Conservation (phyloP, 2,329 filamentous ascomycete genomes). For the Xylariales sp. region DNA sequence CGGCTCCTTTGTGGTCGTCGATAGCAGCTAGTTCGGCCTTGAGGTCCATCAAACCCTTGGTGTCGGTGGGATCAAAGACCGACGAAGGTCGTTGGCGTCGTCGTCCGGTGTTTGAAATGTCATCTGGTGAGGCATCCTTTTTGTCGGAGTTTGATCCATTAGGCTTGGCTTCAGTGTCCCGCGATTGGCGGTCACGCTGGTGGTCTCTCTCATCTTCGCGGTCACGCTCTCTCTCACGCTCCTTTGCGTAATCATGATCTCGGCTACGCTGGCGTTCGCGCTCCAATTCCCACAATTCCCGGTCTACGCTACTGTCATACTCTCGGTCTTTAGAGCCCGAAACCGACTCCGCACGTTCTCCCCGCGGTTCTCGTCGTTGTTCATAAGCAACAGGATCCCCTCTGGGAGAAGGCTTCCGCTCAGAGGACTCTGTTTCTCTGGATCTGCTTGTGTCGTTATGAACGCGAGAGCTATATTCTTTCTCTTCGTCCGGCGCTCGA, state of each 20-base stretch:
- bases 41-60: slow-evolving; percentile 60
- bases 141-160: slow-evolving; percentile 40
- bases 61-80: slow-evolving; percentile 65
- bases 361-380: slow-evolving; percentile 43
- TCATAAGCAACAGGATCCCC: slow-evolving; percentile 44
- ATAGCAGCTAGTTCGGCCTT: slow-evolving; percentile 63
- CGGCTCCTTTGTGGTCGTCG: slow-evolving; percentile 47
- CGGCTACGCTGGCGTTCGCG: slow-evolving; percentile 38
- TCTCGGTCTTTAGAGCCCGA: slow-evolving; percentile 43
- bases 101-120: slow-evolving; percentile 53
- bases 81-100: slow-evolving; percentile 55
- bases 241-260: slow-evolving; percentile 37
- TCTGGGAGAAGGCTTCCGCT: slow-evolving; percentile 42
- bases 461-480: slow-evolving; percentile 41
- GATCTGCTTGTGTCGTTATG: slow-evolving; percentile 47
- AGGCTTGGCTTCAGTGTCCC: slow-evolving; percentile 55
- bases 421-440: slow-evolving; percentile 45
- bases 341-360: slow-evolving; percentile 41
- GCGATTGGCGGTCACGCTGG: slow-evolving; percentile 49
- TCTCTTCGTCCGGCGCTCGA: slow-evolving; percentile 46
- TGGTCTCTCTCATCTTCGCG: slow-evolving; percentile 41
- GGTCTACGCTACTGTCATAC: slow-evolving; percentile 36
- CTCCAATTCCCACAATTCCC: slow-evolving; percentile 32
- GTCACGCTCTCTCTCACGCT: slow-evolving; percentile 32
- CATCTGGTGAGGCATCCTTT: slow-evolving; percentile 58